Percentiles rank a stretch among this genome's conserved stretches.
phyloP scores from a whole-genome alignment of 768 basidiomycete species.

The Collybia nuda region DNA sequence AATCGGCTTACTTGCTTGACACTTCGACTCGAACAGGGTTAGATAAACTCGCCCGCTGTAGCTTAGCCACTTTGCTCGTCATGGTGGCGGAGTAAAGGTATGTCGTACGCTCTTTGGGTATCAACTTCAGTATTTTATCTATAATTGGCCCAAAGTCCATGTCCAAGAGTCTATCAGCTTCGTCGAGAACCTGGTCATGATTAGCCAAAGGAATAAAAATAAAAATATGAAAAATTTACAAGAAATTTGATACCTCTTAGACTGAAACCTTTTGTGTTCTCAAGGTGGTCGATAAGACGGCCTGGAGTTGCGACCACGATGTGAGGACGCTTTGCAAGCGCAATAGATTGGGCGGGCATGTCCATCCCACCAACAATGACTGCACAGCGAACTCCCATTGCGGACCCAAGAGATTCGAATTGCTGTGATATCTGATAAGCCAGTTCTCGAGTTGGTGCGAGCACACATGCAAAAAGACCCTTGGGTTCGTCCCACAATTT shows the following conservation, averaged over 20 bases:
- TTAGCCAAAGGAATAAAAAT: neutral
- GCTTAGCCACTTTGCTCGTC: slow-evolving; percentile 97
- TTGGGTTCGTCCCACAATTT: slow-evolving; percentile 95
- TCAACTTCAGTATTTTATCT: slow-evolving; percentile 93
- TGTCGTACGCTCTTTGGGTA: slow-evolving; percentile 92
- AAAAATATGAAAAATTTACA: slow-evolving; percentile 42
- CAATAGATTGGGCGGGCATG: slow-evolving; percentile 86
- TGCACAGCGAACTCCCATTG: slow-evolving; percentile 89
- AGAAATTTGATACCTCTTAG: slow-evolving; percentile 84
- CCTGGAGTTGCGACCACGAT: slow-evolving; percentile 96
- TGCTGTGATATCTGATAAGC: slow-evolving; percentile 99
- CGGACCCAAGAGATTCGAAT: slow-evolving; percentile 87
- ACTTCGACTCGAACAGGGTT: slow-evolving; percentile 96
- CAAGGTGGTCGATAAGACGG: slow-evolving; percentile 88
- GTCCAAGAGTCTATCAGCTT: slow-evolving; percentile 93
- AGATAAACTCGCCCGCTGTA: slow-evolving; percentile 89
- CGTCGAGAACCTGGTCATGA: slow-evolving; percentile 81
- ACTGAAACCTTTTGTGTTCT: slow-evolving; percentile 97
- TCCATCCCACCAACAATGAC: slow-evolving; percentile 97
- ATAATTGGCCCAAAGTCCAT: slow-evolving; percentile 96
- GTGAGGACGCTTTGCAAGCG: slow-evolving; percentile 92
- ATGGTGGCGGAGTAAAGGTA: slow-evolving; percentile 98
- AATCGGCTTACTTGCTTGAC: slow-evolving; percentile 72
- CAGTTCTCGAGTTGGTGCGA: slow-evolving; percentile 97
- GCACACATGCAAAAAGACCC: slow-evolving; percentile 88